Evolutionary conservation across 768 basidiomycete genomes (phyloP).

Genomic region (Leucocoprinus birnbaumii): DNA sequence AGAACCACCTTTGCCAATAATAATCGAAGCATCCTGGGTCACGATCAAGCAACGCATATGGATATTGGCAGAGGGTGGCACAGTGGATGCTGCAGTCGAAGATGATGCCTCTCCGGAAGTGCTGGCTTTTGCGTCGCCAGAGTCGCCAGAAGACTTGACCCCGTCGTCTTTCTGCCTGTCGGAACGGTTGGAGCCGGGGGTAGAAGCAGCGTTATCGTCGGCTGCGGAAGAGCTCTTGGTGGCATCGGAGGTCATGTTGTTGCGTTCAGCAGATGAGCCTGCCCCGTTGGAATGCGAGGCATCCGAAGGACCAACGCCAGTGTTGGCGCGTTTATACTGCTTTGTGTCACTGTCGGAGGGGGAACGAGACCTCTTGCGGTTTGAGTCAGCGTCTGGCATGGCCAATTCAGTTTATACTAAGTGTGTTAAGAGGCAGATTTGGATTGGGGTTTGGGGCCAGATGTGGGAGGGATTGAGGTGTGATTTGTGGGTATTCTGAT

Average conservation of each 20-base stretch:
- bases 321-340: constrained; percentile 81
- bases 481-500: constrained; percentile 34
- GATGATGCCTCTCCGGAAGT: constrained; percentile 52
- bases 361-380: constrained; percentile 84
- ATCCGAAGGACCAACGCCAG: constrained; percentile 67
- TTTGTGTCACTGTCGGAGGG: constrained; percentile 82
- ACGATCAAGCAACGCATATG: constrained; percentile 99
- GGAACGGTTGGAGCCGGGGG: constrained; percentile 33
- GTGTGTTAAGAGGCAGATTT: constrained; percentile 25
- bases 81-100: constrained; percentile 34
- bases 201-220: constrained; percentile 61
- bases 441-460: constrained; percentile 38
- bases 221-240: constrained; percentile 29
- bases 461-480: constrained; percentile 32
- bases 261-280: constrained; percentile 45
- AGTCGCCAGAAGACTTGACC: constrained; percentile 29
- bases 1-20: constrained; percentile 93
- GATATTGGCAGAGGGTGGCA: constrained; percentile 78
- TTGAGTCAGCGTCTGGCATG: constrained; percentile 86
- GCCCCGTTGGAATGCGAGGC: constrained; percentile 51
- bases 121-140: constrained; percentile 28
- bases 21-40: constrained; percentile 98
- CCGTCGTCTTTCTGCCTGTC: constrained; percentile 42
- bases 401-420: constrained; percentile 52
- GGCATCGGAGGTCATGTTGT: constrained; percentile 63